phyloP scores from a whole-genome alignment of 768 basidiomycete species.

The Melanogaster broomeanus region DNA sequence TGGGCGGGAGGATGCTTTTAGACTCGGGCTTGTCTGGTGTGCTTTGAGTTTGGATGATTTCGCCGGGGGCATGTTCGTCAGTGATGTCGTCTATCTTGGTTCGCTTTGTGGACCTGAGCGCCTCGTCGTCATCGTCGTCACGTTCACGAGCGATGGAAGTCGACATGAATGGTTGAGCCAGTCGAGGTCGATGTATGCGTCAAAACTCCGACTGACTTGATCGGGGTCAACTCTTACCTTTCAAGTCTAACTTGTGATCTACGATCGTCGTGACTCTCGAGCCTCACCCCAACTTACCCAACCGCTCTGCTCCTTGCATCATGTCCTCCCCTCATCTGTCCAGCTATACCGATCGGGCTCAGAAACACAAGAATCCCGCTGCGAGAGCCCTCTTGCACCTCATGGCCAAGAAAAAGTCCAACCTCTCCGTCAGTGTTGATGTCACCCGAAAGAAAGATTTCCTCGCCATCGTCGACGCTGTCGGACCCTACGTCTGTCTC shows the following conservation, averaged over 20 bases:
- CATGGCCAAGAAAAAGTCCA: constrained; percentile 85
- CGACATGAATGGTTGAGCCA: constrained; percentile 21
- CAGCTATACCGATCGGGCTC: constrained; percentile 65
- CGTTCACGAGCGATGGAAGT: constrained; percentile 46
- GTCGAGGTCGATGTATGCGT: not conserved
- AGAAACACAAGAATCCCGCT: constrained; percentile 66
- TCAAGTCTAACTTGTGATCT: not conserved
- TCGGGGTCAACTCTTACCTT: too few relatives aligned
- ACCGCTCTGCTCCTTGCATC: not conserved
- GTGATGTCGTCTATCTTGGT: constrained; percentile 32
- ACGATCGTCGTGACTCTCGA: not conserved
- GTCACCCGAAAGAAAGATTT: constrained; percentile 80
- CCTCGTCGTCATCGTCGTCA: constrained; percentile 50
- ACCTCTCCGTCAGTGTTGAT: constrained; percentile 95
- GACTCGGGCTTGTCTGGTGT: constrained; percentile 11
- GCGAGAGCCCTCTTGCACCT: constrained; percentile 77
- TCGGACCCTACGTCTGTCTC: constrained; percentile 89
- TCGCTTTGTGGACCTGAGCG: constrained; percentile 42
- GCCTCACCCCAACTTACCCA: not conserved
- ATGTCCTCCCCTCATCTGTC: constrained; percentile 42
- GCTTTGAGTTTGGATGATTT: constrained; percentile 6
- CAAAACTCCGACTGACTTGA: not conserved
- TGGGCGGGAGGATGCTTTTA: constrained; percentile 64
- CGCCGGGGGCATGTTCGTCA: constrained; percentile 2
- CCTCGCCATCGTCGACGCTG: constrained; percentile 81